Conservation (phyloP, 495 filamentous ascomycete species). For the Neurospora sp. region DNA sequence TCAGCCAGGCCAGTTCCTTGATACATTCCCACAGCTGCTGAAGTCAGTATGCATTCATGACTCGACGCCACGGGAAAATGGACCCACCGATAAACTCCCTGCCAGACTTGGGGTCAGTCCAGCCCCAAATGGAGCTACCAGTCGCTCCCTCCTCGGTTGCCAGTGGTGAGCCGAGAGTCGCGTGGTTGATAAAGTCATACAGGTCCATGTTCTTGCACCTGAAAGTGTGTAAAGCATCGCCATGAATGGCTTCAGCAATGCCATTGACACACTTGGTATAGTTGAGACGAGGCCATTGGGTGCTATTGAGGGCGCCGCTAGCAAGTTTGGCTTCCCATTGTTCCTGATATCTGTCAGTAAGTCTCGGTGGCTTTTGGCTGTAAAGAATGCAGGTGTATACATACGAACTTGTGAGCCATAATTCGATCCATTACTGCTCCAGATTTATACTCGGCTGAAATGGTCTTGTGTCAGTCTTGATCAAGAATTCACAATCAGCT, state of each 20-base stretch:
- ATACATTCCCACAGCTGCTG: not conserved
- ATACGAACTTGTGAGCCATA: constrained; percentile 5
- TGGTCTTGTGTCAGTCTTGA: not conserved
- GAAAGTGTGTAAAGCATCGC: constrained; percentile 34
- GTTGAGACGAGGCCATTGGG: constrained; percentile 1
- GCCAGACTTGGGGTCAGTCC: not conserved
- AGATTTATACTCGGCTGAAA: not conserved
- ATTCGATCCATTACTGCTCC: constrained; percentile 4
- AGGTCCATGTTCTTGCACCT: constrained; percentile 42
- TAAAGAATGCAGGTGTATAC: not conserved
- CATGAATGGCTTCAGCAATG: constrained; percentile 25
- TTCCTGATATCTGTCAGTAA: not conserved
- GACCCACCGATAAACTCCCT: not conserved
- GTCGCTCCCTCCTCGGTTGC: constrained; percentile 37
- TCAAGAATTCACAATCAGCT: not conserved
- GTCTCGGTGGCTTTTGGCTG: not conserved
- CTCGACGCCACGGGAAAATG: not conserved
- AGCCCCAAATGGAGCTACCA: constrained; percentile 1
- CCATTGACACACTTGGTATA: constrained; percentile 32
- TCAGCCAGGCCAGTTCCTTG: constrained; percentile 37
- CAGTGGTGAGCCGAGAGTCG: constrained; percentile 21
- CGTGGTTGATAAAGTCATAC: constrained; percentile 32
- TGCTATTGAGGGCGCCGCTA: not conserved
- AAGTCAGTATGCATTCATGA: not conserved
- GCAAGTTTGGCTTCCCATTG: constrained; percentile 4